Evolutionary conservation across 108 stramenopile species (phyloP).

Genomic region (Cylindrotheca fusiformis): DNA sequence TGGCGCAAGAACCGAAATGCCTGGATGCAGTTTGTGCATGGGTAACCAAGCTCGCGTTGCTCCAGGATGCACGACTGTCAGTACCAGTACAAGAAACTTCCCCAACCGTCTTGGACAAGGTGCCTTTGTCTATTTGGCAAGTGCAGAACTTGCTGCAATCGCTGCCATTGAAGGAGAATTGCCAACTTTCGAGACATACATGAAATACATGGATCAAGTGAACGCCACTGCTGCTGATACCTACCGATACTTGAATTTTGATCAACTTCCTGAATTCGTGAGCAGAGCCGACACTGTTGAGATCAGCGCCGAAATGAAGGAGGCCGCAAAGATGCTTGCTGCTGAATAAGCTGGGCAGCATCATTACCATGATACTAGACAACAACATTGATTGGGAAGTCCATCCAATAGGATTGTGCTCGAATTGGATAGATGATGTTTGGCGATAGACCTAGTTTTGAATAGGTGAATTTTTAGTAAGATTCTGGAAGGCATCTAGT

Average conservation of each 20-base stretch:
- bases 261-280: conserved; percentile 89
- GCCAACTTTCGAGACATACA: conserved; percentile 88
- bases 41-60: conserved; percentile 96
- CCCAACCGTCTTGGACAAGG: conserved; percentile 97
- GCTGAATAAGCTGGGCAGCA: conserved; percentile 6
- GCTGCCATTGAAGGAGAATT: conserved; percentile 84
- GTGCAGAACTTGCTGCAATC: conserved; percentile 90
- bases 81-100: conserved; percentile 95
- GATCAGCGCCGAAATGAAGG: conserved; percentile 87
- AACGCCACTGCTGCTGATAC: conserved; percentile 88
- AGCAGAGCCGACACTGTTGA: conserved; percentile 76
- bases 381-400: too few relatives aligned
- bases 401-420: too few relatives aligned
- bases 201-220: conserved; percentile 76
- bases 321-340: conserved; percentile 72
- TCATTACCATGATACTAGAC: neutral
- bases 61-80: conserved; percentile 89
- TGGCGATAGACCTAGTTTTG: too few relatives aligned
- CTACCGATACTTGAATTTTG: conserved; percentile 97
- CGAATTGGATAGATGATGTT: too few relatives aligned
- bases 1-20: conserved; percentile 96
- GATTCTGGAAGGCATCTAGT: too few relatives aligned
- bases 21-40: conserved; percentile 96
- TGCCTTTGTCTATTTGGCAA: conserved; percentile 91
- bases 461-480: too few relatives aligned